Evolutionary conservation across 129 eudicot genomes (phyloP).

Genomic region (Scalesia atractyloides): DNA sequence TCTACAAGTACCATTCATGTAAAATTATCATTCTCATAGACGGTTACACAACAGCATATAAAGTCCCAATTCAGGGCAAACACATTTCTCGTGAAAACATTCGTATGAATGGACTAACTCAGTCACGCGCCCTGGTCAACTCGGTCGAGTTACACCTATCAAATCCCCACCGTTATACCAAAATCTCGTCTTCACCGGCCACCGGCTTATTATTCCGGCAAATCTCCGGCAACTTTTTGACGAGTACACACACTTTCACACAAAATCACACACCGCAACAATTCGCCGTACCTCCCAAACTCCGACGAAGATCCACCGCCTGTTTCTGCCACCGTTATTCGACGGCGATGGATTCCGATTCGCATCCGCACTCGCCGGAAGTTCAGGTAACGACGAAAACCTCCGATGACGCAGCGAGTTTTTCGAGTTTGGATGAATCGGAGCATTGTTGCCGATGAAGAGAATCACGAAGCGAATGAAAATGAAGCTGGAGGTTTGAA

Average conservation of each 20-base stretch:
- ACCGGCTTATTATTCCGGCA: slow-evolving; percentile 8
- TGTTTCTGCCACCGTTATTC: slow-evolving; percentile 23
- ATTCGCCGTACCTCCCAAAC: slow-evolving; percentile 15
- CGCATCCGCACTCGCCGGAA: slow-evolving; percentile 37
- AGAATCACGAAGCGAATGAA: slow-evolving; percentile 21
- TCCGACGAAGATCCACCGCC: slow-evolving; percentile 31
- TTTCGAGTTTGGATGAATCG: slow-evolving; percentile 28
- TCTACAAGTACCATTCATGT: neutral
- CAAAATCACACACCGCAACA: slow-evolving; percentile 9
- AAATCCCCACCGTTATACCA: slow-evolving; percentile 26
- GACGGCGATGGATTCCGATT: slow-evolving; percentile 54
- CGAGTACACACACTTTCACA: slow-evolving; percentile 19
- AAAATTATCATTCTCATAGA: neutral
- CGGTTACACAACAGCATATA: slow-evolving; percentile 2
- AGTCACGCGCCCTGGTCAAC: slow-evolving; percentile 37
- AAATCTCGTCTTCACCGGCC: slow-evolving; percentile 11
- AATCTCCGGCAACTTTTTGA: slow-evolving; percentile 11
- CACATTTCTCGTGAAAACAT: slow-evolving; percentile 4
- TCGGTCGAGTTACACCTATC: slow-evolving; percentile 18
- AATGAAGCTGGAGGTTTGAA: slow-evolving; percentile 24
- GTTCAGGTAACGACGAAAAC: neutral
- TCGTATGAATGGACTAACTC: slow-evolving; percentile 36
- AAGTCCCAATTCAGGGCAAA: neutral
- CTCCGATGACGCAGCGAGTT: slow-evolving; percentile 19
- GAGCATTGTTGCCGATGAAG: slow-evolving; percentile 36